Conservation (phyloP, 225 moss, liverwort and hornwort genomes). For the Polytrichum commune region DNA sequence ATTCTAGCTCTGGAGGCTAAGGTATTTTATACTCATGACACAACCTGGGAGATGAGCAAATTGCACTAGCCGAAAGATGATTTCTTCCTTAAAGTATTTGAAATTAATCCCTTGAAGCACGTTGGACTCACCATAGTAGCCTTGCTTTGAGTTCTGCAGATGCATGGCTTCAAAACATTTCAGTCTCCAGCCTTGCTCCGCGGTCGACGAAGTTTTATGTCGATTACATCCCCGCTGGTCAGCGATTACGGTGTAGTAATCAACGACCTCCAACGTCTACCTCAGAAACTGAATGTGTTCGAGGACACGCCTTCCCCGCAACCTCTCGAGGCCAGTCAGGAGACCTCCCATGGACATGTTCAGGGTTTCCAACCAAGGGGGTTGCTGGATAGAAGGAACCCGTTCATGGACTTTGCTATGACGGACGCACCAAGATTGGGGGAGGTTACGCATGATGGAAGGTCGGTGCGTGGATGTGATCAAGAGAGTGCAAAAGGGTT, state of each 20-base stretch:
- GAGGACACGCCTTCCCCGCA: constrained; percentile 9
- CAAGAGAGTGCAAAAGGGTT: constrained; percentile 28
- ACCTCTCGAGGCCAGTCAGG: not conserved
- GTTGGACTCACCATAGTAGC: no score
- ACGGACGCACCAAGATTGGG: constrained; percentile 16
- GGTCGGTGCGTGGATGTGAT: constrained; percentile 20
- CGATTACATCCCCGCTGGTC: constrained; percentile 7
- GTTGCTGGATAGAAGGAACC: constrained; percentile 1
- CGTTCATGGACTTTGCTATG: constrained; percentile 4
- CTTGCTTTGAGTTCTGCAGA: constrained; percentile 16
- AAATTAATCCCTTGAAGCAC: no score
- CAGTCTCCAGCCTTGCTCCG: constrained; percentile 20
- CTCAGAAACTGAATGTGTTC: constrained; percentile 16
- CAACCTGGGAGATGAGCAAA: no score
- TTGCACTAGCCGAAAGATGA: no score
- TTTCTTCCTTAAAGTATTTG: no score
- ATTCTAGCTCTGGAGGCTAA: constrained; percentile 29
- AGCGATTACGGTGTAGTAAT: no score
- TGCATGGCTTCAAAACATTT: constrained; percentile 10
- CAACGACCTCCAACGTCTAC: not conserved
- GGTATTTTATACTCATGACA: constrained; percentile 14
- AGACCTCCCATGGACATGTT: no score
- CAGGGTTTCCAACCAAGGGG: constrained; percentile 1
- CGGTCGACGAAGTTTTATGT: constrained; percentile 19
- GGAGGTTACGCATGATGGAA: constrained; percentile 32